phyloP scores from a whole-genome alignment of 192 early-diverging fungal genomes.

The Coemansia sp. region DNA sequence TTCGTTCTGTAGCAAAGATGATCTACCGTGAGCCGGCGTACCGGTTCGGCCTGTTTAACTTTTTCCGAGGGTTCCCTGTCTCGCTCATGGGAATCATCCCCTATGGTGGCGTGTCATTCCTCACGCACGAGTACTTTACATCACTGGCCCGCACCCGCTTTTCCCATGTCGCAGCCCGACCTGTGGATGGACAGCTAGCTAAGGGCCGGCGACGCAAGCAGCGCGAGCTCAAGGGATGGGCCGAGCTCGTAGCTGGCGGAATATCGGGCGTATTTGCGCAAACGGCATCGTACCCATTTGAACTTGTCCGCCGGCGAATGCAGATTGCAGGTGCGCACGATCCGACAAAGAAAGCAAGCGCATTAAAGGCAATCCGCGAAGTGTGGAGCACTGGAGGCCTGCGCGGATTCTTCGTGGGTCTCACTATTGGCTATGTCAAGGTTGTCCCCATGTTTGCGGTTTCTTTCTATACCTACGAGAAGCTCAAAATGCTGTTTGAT shows the following conservation, averaged over 20 bases:
- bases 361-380: constrained; percentile 58
- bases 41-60: constrained; percentile 65
- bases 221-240: constrained; percentile 70
- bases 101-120: constrained; percentile 95
- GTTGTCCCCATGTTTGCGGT: constrained; percentile 92
- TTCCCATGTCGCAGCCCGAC: constrained; percentile 34
- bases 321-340: constrained; percentile 72
- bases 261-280: constrained; percentile 82
- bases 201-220: constrained; percentile 42
- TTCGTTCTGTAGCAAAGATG: constrained; percentile 46
- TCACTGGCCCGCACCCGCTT: constrained; percentile 58
- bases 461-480: constrained; percentile 84
- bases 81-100: constrained; percentile 92
- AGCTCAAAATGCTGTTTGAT: constrained; percentile 44
- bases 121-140: constrained; percentile 78
- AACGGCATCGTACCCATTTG: constrained; percentile 88
- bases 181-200: constrained; percentile 6
- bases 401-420: constrained; percentile 93
- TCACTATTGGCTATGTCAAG: constrained; percentile 96
- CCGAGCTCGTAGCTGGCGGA: constrained; percentile 78
- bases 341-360: constrained; percentile 55
- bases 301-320: constrained; percentile 85
- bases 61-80: constrained; percentile 92
- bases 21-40: constrained; percentile 79
- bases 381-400: constrained; percentile 70